Percentiles rank a stretch among this genome's conserved stretches.
Conservation (phyloP, 768 basidiomycete genomes). For the Psilocybe sp. region DNA sequence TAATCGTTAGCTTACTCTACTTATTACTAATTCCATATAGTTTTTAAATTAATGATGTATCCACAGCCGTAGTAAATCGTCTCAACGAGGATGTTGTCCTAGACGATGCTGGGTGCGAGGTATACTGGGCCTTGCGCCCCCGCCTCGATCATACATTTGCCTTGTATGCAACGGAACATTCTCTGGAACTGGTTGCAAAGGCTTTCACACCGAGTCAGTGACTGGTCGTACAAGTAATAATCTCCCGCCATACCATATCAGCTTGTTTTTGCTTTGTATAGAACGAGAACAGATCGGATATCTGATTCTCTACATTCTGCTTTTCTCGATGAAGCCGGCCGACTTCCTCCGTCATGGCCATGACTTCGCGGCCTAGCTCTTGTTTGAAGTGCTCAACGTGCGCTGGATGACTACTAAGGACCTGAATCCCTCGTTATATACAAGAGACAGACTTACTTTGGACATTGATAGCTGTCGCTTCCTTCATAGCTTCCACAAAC, state of each 20-base stretch:
- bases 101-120: constrained; percentile 24
- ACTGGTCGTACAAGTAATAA: background rate
- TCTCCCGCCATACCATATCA: constrained; percentile 14
- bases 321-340: constrained; percentile 63
- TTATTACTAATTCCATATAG: constrained; percentile 5
- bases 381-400: constrained; percentile 90
- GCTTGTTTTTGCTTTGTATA: constrained; percentile 60
- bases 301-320: constrained; percentile 64
- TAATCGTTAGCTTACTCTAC: constrained; percentile 4
- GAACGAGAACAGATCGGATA: constrained; percentile 70
- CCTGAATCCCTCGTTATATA: background rate
- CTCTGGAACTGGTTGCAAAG: constrained; percentile 14
- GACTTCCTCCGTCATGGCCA: constrained; percentile 73
- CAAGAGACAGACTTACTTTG: constrained; percentile 45
- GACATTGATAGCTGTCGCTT: constrained; percentile 86
- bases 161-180: constrained; percentile 6
- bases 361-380: constrained; percentile 71
- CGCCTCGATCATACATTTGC: constrained; percentile 10
- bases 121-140: constrained; percentile 13
- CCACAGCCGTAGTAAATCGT: constrained; percentile 1
- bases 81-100: constrained; percentile 20
- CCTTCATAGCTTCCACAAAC: constrained; percentile 95
- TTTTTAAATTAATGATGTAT: constrained; percentile 1
- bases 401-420: constrained; percentile 35
- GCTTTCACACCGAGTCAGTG: constrained; percentile 8